Conservation (phyloP, 768 basidiomycete species). For the Lanmaoa pseudosensibilis region DNA sequence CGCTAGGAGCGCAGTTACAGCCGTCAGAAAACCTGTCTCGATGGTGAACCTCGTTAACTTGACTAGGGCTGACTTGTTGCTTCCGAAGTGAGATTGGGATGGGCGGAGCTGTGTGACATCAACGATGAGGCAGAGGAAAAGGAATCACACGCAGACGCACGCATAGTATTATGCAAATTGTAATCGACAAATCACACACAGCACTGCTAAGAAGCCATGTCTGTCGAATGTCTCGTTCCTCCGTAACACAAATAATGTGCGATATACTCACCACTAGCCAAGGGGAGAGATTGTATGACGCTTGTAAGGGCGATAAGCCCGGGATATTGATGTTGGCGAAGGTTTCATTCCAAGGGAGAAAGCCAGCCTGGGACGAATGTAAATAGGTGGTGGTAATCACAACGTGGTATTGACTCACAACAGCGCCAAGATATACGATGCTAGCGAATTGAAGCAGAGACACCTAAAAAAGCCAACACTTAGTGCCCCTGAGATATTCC, state of each 20-base stretch:
- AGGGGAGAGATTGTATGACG: not conserved
- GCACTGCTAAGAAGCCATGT: slow-evolving; percentile 15
- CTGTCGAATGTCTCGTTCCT: not conserved
- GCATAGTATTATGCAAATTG: slow-evolving; percentile 9
- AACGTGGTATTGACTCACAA: not conserved
- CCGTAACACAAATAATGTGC: not conserved
- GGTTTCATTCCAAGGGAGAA: not conserved
- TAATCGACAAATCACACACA: slow-evolving; percentile 11
- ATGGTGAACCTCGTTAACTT: slow-evolving; percentile 14
- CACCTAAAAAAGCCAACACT: not conserved
- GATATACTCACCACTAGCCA: not conserved
- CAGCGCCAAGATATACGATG: not conserved
- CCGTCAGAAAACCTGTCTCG: slow-evolving; percentile 19
- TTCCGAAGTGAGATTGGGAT: not conserved
- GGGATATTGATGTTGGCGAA: too few relatives aligned
- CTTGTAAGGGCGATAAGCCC: too few relatives aligned
- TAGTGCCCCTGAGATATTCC: not conserved
- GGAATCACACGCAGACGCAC: not conserved
- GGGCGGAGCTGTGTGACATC: slow-evolving; percentile 3
- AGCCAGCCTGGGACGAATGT: not conserved
- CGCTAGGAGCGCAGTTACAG: slow-evolving; percentile 7
- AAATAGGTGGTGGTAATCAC: not conserved
- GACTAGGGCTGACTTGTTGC: not conserved
- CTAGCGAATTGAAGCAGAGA: not conserved
- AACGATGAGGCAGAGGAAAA: too few relatives aligned